phyloP scores from a whole-genome alignment of 306 rosid genomes.

The Begonia masoniana region DNA sequence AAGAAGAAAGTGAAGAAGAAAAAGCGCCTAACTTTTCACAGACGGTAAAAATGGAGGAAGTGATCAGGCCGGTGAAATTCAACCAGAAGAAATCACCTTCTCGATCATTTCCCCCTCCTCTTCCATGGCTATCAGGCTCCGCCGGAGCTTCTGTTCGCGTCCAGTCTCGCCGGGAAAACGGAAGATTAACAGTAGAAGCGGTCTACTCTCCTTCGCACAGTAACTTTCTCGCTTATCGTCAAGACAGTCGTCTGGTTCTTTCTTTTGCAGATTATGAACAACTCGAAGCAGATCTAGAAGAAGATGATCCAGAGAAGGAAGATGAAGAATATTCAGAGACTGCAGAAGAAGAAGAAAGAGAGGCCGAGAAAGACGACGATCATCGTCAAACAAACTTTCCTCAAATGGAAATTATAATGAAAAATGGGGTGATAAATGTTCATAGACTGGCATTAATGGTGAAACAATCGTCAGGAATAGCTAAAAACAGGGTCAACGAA shows the following conservation, averaged over 20 bases:
- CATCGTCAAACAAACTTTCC: background rate
- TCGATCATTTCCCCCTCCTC: slow-evolving; percentile 9
- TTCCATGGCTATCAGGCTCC: slow-evolving; percentile 2
- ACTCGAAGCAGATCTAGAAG: background rate
- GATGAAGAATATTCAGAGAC: background rate
- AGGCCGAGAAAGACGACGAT: slow-evolving; percentile 7
- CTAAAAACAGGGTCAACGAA: slow-evolving; percentile 33
- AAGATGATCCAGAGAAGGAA: background rate
- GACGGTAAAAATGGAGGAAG: slow-evolving; percentile 11
- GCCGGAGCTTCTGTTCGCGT: slow-evolving; percentile 3
- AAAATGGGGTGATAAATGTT: slow-evolving; percentile 19
- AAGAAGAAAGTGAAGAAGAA: background rate
- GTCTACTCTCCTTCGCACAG: slow-evolving; percentile 3
- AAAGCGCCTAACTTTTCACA: slow-evolving; percentile 1
- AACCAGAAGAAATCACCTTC: background rate
- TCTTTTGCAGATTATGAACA: background rate
- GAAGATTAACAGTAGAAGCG: slow-evolving; percentile 8
- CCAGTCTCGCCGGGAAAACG: slow-evolving; percentile 11
- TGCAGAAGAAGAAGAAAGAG: slow-evolving; percentile 1
- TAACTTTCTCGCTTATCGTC: slow-evolving; percentile 4
- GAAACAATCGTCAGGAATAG: slow-evolving; percentile 36
- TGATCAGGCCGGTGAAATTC: slow-evolving; percentile 10
- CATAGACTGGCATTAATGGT: slow-evolving; percentile 35
- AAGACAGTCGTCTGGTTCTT: slow-evolving; percentile 12
- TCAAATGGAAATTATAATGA: slow-evolving; percentile 16